These are phyloP conservation scores for Ceratobasidium theobromae DNA, from an alignment of 1,284 basidiomycete genomes.

Conservation along the genomic window DNA sequence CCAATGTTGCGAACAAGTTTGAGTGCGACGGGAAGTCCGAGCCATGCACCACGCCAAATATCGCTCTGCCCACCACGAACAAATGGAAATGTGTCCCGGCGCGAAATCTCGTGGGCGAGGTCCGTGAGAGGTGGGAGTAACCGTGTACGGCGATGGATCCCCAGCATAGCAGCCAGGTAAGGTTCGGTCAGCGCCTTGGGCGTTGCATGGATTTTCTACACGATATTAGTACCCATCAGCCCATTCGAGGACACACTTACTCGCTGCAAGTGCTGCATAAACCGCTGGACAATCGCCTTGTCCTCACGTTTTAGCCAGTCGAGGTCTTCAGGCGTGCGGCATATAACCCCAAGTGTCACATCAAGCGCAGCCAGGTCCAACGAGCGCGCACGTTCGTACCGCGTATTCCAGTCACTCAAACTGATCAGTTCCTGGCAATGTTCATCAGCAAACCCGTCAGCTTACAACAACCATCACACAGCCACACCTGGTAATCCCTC, in stretches of 20 bases:
- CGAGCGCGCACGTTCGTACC: slow-evolving; percentile 6
- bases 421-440: slow-evolving; percentile 5
- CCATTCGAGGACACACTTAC: not conserved
- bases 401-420: slow-evolving; percentile 3
- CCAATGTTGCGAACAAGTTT: slow-evolving; percentile 31
- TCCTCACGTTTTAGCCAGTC: slow-evolving; percentile 13
- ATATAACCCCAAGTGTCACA: slow-evolving; percentile 6
- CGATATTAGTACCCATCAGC: not conserved
- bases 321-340: slow-evolving; percentile 2
- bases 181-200: slow-evolving; percentile 4
- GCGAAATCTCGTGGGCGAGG: slow-evolving; percentile 8
- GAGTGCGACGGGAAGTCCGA: slow-evolving; percentile 32
- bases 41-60: slow-evolving; percentile 31
- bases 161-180: slow-evolving; percentile 13
- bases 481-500: slow-evolving; percentile 11
- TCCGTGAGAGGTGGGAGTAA: slow-evolving; percentile 5
- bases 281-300: slow-evolving; percentile 8
- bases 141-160: slow-evolving; percentile 16
- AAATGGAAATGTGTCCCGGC: slow-evolving; percentile 12
- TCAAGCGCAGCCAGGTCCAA: slow-evolving; percentile 16
- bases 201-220: slow-evolving; percentile 13
- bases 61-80: slow-evolving; percentile 17
- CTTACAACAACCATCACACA: slow-evolving; percentile 1
- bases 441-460: not conserved
- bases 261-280: slow-evolving; percentile 16